A percentile compares a stretch with the other conserved stretches of the same genome.
phyloP scores from a whole-genome alignment of 495 filamentous ascomycete genomes.

The Aspergillus incahuasiensis region DNA sequence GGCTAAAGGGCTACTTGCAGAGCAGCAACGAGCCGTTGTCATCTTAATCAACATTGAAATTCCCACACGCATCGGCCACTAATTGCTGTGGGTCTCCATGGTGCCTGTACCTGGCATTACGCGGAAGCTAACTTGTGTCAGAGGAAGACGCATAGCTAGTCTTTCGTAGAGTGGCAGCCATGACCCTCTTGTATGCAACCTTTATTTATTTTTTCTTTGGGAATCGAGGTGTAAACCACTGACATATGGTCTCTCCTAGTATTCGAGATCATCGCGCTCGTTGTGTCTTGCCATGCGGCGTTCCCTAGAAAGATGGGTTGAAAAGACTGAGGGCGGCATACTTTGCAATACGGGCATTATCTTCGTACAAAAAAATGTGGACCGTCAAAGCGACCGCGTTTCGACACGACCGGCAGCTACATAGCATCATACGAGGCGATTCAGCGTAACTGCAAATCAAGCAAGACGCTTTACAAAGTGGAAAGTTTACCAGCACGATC shows the following conservation, averaged over 20 bases:
- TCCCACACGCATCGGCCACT: not conserved
- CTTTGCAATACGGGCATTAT: not conserved
- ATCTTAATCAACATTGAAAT: not conserved
- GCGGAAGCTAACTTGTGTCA: not conserved
- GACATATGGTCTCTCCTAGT: too few relatives aligned
- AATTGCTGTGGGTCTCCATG: not conserved
- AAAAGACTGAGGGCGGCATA: not conserved
- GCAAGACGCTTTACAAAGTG: not conserved
- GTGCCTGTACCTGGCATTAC: not conserved
- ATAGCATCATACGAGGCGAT: not conserved
- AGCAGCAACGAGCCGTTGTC: not conserved
- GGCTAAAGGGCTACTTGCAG: not conserved
- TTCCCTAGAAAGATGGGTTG: too few relatives aligned
- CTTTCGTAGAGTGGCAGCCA: not conserved
- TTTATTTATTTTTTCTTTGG: too few relatives aligned
- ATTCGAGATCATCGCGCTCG: too few relatives aligned
- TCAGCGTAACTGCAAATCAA: not conserved
- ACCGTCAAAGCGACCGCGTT: not conserved
- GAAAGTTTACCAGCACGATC: not conserved
- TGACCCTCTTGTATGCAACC: too few relatives aligned
- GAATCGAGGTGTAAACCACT: too few relatives aligned
- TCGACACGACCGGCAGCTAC: not conserved
- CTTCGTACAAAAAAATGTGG: not conserved
- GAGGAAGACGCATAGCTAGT: not conserved
- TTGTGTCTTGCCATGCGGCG: too few relatives aligned